Evolutionary conservation across 2,329 filamentous ascomycete genomes (phyloP), one percentile per base, ranked within the genome.

Genomic region (Pseudogymnoascus sp.): DNA sequence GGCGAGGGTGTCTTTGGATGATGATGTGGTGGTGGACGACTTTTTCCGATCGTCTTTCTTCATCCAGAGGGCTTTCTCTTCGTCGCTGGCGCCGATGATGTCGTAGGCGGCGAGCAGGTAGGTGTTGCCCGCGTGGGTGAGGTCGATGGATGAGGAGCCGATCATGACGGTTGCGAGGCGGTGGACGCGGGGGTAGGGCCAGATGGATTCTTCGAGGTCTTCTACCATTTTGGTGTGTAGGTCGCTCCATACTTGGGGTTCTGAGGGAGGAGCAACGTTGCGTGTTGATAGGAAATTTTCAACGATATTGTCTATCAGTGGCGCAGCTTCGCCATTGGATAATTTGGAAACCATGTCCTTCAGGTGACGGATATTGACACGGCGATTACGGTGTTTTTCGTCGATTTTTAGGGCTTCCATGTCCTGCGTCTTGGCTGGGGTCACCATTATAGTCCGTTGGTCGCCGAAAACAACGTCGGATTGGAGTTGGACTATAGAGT

Each of bases 311-410:
- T 72, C 62, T 1, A 52, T 43, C 1, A 66, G 65, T 16, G 55
- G 28, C 6, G 65, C 55, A 14, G 67, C 49, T 11, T 65, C 67
- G 1, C 69, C 71, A 14, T 70, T 69, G 41, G 37, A 67, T 21
- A 69, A 69, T 63, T 69, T 74, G 60, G 40, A 58, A 59, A 89
- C 76, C 83, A 89, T 88, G 63, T 83, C 80, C 67, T 83, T 80
- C 1, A 89, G 76, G 71, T 90, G 86, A 9, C 86, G 79, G 63
- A 87, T 76, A 67, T 90, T 90, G 66, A 89, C 84, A 37, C 79
- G 79, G 61, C 76, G 70, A 33, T 78, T 80, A 23, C 80, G 75
- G 62, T 72, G 73, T 65, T 77, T 80, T 60, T 79, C 75, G 62
- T 84, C 81, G 49, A 77, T 72, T n/a, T 75, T 70, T 52, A 83